phyloP scores from a whole-genome alignment of 192 early-diverging fungal species.

The Entomortierella parvispora region DNA sequence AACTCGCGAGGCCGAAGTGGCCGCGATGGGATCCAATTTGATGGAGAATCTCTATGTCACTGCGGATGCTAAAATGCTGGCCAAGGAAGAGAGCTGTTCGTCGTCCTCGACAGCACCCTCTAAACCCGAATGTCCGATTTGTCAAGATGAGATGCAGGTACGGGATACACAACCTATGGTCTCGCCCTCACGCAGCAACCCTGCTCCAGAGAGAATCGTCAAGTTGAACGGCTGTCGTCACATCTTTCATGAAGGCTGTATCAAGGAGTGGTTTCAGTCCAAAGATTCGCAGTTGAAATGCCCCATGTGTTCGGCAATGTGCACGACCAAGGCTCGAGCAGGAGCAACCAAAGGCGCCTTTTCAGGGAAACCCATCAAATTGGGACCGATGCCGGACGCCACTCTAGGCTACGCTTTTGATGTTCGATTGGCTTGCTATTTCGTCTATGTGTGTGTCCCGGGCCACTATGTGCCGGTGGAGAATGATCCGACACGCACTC shows the following conservation, averaged over 20 bases:
- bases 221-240: conserved; percentile 45
- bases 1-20: conserved; percentile 27
- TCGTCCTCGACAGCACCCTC: conserved; percentile 2
- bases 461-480: not conserved
- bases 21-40: conserved; percentile 13
- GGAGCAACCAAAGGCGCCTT: conserved; percentile 17
- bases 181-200: not conserved
- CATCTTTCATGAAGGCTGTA: conserved; percentile 33
- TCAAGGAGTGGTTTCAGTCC: conserved; percentile 26
- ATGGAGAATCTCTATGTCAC: conserved; percentile 16
- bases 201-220: conserved; percentile 12
- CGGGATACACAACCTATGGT: not conserved
- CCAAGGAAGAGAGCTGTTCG: not conserved
- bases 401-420: conserved; percentile 52
- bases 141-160: conserved; percentile 18
- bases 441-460: conserved; percentile 33
- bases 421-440: conserved; percentile 39
- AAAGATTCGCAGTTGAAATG: conserved; percentile 35
- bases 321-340: conserved; percentile 7
- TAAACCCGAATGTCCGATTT: conserved; percentile 29
- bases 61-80: conserved; percentile 26
- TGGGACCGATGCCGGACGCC: conserved; percentile 52
- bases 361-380: conserved; percentile 8
- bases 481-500: not conserved
- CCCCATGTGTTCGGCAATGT: conserved; percentile 40